A percentile compares a stretch with the other conserved stretches of the same genome.
Evolutionary conservation across 2,329 filamentous ascomycete genomes (phyloP).

Genomic region (Diaporthe velutina): DNA sequence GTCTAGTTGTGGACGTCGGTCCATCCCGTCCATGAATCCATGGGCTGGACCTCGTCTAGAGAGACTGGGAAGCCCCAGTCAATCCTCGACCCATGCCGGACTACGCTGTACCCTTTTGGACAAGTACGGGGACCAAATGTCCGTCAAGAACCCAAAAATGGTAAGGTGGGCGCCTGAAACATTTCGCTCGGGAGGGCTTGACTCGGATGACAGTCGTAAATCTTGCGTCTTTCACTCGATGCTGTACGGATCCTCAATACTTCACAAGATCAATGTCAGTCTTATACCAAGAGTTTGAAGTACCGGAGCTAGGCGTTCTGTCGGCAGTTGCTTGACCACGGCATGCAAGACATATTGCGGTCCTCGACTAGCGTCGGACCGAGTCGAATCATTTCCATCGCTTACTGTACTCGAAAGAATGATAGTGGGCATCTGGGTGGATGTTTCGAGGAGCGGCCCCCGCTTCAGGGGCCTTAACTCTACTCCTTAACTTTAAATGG

Average conservation of each 20-base stretch:
- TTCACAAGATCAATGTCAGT: background rate
- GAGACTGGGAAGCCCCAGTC: background rate
- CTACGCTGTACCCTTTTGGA: background rate
- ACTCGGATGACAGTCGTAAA: no score
- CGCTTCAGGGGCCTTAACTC: background rate
- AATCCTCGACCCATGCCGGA: background rate
- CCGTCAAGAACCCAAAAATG: background rate
- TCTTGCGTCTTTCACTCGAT: background rate
- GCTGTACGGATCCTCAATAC: background rate
- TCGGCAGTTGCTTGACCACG: background rate
- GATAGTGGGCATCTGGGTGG: constrained; percentile 4
- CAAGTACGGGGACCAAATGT: constrained; percentile 3
- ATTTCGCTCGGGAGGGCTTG: background rate
- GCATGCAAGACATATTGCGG: background rate
- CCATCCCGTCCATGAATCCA: background rate
- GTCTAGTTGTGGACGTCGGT: background rate
- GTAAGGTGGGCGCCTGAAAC: background rate
- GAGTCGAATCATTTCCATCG: background rate
- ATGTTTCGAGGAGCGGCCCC: constrained; percentile 3
- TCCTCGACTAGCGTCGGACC: background rate
- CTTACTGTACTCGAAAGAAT: background rate
- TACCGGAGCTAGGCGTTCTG: background rate
- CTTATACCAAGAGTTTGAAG: background rate
- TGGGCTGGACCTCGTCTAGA: background rate
- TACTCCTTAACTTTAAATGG: constrained; percentile 26